Percentiles rank a stretch among this genome's conserved stretches.
phyloP scores from a whole-genome alignment of 495 filamentous ascomycete species.

The Penicillium verhagenii region DNA sequence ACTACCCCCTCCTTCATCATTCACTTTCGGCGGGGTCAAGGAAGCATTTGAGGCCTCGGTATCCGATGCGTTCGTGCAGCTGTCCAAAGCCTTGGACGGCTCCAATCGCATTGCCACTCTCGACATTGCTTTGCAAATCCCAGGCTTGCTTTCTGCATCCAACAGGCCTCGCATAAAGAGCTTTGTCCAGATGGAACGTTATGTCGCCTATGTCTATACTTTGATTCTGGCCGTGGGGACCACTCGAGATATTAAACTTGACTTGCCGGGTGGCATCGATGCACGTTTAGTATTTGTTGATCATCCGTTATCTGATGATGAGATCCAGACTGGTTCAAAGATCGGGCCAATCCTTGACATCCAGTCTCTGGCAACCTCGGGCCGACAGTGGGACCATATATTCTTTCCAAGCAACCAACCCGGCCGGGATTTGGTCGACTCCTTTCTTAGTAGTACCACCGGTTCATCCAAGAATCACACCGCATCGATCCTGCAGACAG shows the following conservation, averaged over 20 bases:
- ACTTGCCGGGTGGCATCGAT: slow-evolving; percentile 72
- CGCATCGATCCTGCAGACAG: slow-evolving; percentile 23
- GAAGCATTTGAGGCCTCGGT: slow-evolving; percentile 42
- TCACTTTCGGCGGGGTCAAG: slow-evolving; percentile 38
- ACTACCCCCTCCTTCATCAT: slow-evolving; percentile 46
- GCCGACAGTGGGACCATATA: slow-evolving; percentile 66
- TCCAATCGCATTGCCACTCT: slow-evolving; percentile 33
- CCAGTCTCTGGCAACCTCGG: slow-evolving; percentile 60
- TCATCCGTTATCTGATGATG: background rate
- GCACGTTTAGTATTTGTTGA: slow-evolving; percentile 71
- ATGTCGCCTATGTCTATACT: slow-evolving; percentile 76
- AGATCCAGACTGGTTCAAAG: slow-evolving; percentile 23
- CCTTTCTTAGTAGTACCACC: slow-evolving; percentile 28
- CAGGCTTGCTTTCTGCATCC: slow-evolving; percentile 36
- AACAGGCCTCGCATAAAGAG: slow-evolving; percentile 51
- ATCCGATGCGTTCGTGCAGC: slow-evolving; percentile 29
- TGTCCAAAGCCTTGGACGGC: slow-evolving; percentile 27
- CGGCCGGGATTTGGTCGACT: slow-evolving; percentile 44
- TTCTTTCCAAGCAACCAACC: slow-evolving; percentile 62
- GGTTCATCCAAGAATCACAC: slow-evolving; percentile 17
- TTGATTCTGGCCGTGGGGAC: slow-evolving; percentile 68
- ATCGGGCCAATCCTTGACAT: slow-evolving; percentile 64
- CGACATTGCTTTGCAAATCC: slow-evolving; percentile 47
- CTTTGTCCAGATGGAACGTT: slow-evolving; percentile 62
- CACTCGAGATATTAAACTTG: slow-evolving; percentile 58